Conservation (phyloP, 2,329 filamentous ascomycete genomes). For the Gnomoniopsis sp. region DNA sequence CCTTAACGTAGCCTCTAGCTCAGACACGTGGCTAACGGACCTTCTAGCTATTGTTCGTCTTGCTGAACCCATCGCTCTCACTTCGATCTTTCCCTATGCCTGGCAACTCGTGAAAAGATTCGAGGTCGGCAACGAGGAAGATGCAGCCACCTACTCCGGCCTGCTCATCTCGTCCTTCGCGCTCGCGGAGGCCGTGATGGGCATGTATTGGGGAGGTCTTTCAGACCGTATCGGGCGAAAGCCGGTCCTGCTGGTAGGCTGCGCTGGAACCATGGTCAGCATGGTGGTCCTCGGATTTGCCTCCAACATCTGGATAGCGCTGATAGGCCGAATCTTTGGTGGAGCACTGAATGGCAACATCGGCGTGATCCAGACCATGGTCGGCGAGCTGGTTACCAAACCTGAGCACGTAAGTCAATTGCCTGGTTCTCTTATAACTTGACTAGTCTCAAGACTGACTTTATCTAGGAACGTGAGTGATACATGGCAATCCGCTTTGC, state of each 20-base stretch:
- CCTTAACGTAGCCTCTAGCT: background rate
- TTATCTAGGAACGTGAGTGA: constrained; percentile 44
- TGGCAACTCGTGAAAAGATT: constrained; percentile 80
- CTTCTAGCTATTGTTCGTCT: constrained; percentile 80
- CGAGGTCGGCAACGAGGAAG: constrained; percentile 64
- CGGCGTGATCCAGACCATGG: constrained; percentile 89
- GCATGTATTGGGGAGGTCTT: constrained; percentile 82
- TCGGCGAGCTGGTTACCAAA: constrained; percentile 78
- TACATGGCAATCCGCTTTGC: constrained; percentile 35
- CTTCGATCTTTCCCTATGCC: constrained; percentile 89
- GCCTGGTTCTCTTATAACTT: background rate
- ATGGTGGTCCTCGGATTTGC: constrained; percentile 81
- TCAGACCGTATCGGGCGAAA: constrained; percentile 83
- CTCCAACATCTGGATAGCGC: constrained; percentile 77
- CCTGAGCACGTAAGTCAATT: constrained; percentile 66
- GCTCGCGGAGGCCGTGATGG: constrained; percentile 76
- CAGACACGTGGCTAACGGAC: background rate
- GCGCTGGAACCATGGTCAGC: constrained; percentile 76
- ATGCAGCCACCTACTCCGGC: constrained; percentile 86
- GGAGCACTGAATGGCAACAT: constrained; percentile 89
- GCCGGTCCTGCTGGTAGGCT: constrained; percentile 75
- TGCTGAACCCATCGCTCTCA: constrained; percentile 88
- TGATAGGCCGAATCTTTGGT: constrained; percentile 71
- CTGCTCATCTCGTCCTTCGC: constrained; percentile 84
- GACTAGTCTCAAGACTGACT: background rate